These are phyloP conservation scores for Aspergillus cristatus DNA, from an alignment of 495 filamentous ascomycete genomes.

Conservation along the genomic window DNA sequence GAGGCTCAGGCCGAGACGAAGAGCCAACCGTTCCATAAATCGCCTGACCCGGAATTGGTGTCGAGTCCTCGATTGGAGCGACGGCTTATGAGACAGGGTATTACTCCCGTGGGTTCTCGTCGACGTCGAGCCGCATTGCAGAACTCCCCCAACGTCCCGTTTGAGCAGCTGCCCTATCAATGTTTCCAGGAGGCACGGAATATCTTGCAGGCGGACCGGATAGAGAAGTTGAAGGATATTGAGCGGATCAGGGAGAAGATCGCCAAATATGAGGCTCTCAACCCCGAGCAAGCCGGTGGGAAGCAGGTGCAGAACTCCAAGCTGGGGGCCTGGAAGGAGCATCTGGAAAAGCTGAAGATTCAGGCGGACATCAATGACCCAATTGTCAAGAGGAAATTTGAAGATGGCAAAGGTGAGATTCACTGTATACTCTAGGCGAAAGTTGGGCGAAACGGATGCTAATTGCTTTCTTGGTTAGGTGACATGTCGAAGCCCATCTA, in stretches of 20 bases:
- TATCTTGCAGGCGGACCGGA: constrained; percentile 67
- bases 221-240: constrained; percentile 67
- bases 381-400: constrained; percentile 85
- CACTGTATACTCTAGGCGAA: neutral
- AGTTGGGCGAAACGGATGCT: no score
- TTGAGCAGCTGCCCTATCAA: constrained; percentile 89
- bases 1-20: constrained; percentile 30
- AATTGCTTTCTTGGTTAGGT: constrained; percentile 35
- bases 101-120: constrained; percentile 64
- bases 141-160: constrained; percentile 61
- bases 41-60: constrained; percentile 42
- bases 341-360: constrained; percentile 78
- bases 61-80: constrained; percentile 49
- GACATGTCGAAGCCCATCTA: constrained; percentile 98
- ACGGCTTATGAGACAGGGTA: constrained; percentile 47
- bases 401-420: constrained; percentile 77
- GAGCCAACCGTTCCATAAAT: constrained; percentile 28
- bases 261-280: constrained; percentile 46
- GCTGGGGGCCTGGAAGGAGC: constrained; percentile 58
- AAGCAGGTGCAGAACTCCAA: constrained; percentile 53
- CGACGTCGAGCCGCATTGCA: constrained; percentile 72
- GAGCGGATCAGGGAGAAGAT: constrained; percentile 50
- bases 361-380: constrained; percentile 94
- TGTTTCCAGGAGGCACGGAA: constrained; percentile 94
- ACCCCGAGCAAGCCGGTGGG: constrained; percentile 50